A percentile compares a stretch with the other conserved stretches of the same genome.
Conservation (phyloP, 148 eudicot species). For the Fagopyrum esculentum region DNA sequence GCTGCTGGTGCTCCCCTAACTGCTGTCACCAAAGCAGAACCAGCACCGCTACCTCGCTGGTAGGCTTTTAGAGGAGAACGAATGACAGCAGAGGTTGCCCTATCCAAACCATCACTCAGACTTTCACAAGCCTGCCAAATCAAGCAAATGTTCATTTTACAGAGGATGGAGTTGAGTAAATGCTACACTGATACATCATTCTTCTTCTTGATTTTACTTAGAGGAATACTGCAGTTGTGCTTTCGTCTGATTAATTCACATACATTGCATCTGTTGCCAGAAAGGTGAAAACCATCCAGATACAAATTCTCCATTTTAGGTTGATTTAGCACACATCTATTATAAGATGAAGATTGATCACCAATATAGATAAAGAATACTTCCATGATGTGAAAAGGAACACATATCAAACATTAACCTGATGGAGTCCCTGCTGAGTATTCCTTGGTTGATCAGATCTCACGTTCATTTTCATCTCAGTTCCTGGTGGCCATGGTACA, state of each 20-base stretch:
- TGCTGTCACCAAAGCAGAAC: conserved; percentile 76
- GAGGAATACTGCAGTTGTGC: not conserved
- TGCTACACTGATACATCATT: not conserved
- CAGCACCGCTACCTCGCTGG: conserved; percentile 67
- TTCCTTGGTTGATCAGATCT: conserved; percentile 68
- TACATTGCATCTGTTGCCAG: not conserved
- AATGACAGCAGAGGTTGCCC: conserved; percentile 71
- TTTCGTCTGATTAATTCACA: not conserved
- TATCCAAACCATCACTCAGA: conserved; percentile 72
- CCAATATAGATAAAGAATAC: not conserved
- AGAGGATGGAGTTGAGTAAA: not conserved
- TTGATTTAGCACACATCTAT: not conserved
- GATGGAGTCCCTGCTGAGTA: conserved; percentile 80
- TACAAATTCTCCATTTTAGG: not conserved
- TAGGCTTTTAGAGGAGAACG: conserved; percentile 69
- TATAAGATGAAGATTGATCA: not conserved
- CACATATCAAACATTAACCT: conserved; percentile 31
- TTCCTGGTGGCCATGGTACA: conserved; percentile 37
- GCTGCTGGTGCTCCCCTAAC: conserved; percentile 89
- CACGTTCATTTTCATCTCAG: conserved; percentile 30
- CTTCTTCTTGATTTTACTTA: not conserved
- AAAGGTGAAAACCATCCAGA: not conserved
- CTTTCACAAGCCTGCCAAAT: conserved; percentile 74
- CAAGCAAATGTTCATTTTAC: not conserved
- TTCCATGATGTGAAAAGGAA: not conserved